phyloP scores from a whole-genome alignment of 2,329 filamentous ascomycete species.

The Stromatinia cepivora region DNA sequence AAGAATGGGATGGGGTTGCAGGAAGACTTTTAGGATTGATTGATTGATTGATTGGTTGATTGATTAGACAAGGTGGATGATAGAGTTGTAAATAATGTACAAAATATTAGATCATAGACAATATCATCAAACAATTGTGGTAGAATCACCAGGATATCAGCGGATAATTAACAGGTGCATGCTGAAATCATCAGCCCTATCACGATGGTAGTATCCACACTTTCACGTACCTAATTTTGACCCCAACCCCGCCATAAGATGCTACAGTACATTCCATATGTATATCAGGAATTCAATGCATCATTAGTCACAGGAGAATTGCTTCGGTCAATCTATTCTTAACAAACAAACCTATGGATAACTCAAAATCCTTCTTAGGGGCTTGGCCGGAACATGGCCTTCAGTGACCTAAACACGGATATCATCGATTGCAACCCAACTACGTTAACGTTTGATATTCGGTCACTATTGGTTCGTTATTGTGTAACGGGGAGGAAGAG shows the following conservation, averaged over 20 bases:
- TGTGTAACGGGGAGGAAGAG: neutral
- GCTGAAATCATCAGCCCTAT: conserved; percentile 7
- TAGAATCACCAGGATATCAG: neutral
- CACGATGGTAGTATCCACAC: neutral
- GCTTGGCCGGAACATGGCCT: neutral
- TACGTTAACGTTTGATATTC: neutral
- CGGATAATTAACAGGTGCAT: neutral
- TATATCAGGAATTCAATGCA: too few species aligned
- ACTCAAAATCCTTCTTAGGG: neutral
- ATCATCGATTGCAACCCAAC: too few species aligned
- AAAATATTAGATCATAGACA: neutral
- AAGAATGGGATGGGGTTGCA: conserved; percentile 86
- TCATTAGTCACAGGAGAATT: too few species aligned
- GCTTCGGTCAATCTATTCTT: neutral
- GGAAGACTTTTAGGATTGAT: conserved; percentile 62
- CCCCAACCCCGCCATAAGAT: neutral
- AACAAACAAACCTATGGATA: neutral
- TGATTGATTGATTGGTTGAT: neutral
- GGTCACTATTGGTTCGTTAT: neutral
- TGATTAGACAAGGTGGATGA: neutral
- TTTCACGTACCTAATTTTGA: neutral
- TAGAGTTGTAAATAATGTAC: neutral
- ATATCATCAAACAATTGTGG: neutral
- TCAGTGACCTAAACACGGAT: too few species aligned
- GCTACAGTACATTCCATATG: neutral